Base-by-base conservation (phyloP, 495 filamentous ascomycete genomes). In the Parachaetomium inaequale region DNA sequence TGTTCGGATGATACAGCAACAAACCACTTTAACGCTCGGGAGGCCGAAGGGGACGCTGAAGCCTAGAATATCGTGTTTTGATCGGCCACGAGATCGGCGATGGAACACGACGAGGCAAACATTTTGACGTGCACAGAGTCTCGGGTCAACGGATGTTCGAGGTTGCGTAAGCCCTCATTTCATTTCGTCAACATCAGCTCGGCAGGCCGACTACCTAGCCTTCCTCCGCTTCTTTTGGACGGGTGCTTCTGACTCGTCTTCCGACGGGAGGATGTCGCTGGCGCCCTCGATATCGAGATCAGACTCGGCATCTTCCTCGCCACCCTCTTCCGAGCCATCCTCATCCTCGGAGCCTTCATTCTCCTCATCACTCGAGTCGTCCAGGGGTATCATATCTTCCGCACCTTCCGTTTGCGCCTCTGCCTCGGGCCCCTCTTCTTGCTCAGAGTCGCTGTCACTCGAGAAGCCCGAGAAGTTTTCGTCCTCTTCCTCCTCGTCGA, bases 381-480 rank as follows among this genome's bases (percentile, higher is more conserved):
- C 79, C 38, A 83, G 73, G 74, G 80, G 78, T 73, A 75, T 80
- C 75, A 83, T 78, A 62, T 81, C 81, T 66, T 79, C 79, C 12
- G 76, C 75, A 49, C 65, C 73, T 40, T 55, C 70, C 25, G 61
- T 68, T 29, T 70, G 68, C 52, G 70, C 71, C 29, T 69, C 68
- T 32, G 67, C 65, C 26, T 67, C 74, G 28, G 74, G 67, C 43
- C 74, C 74, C 12, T 76, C 78, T 45, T 71, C 75, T 8, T 65
- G 71, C 23, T 77, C 68, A 15, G 69, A 76, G 31, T 75, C 77
- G 29, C 76, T 79, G 61, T 80, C 82, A 60, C 77, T 80, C 25
- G 71, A 75, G 58, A 84, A 84, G 15, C 81, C 83, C n/a, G 79
- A 74, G 55, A 85, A 81, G 25, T 66, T 58, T 6, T 68, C 71